Percentiles rank a stretch among this genome's conserved stretches.
Evolutionary conservation across 2,329 filamentous ascomycete genomes (phyloP).

Genomic region (Biscogniauxia sp.): DNA sequence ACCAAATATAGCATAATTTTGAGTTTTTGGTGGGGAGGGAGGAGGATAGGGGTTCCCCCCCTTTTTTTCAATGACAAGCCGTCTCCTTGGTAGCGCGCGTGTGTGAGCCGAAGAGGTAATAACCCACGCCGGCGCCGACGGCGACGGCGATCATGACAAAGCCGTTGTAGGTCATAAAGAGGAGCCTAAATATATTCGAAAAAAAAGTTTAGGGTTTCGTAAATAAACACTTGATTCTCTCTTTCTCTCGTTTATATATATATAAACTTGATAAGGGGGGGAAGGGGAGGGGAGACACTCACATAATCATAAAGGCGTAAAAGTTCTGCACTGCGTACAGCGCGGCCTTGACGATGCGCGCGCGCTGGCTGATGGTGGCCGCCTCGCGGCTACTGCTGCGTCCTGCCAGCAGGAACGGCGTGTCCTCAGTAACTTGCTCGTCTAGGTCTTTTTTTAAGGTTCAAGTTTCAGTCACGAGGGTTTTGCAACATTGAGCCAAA

Average conservation of each 20-base stretch:
- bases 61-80: constrained; percentile 70
- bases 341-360: constrained; percentile 74
- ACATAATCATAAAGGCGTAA: constrained; percentile 99
- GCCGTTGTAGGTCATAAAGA: constrained; percentile 99
- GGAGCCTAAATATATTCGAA: constrained; percentile 59
- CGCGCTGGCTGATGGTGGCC: constrained; percentile 54
- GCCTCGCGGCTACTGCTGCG: constrained; percentile 58
- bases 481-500: constrained; percentile 5
- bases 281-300: constrained; percentile 42
- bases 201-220: neutral
- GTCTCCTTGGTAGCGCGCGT: constrained; percentile 77
- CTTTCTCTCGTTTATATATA: too few relatives aligned
- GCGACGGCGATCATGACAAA: constrained; percentile 94
- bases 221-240: too few relatives aligned
- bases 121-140: constrained; percentile 84
- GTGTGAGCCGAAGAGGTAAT: constrained; percentile 72
- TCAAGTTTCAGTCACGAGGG: neutral
- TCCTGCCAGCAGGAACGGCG: constrained; percentile 68
- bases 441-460: constrained; percentile 18
- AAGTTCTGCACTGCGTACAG: constrained; percentile 94
- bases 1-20: too few relatives aligned
- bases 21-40: too few relatives aligned
- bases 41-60: too few relatives aligned
- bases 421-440: constrained; percentile 58
- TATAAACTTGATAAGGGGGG: neutral